Evolutionary conservation across 2,329 filamentous ascomycete genomes (phyloP).

Genomic region (Penicillium paneum): DNA sequence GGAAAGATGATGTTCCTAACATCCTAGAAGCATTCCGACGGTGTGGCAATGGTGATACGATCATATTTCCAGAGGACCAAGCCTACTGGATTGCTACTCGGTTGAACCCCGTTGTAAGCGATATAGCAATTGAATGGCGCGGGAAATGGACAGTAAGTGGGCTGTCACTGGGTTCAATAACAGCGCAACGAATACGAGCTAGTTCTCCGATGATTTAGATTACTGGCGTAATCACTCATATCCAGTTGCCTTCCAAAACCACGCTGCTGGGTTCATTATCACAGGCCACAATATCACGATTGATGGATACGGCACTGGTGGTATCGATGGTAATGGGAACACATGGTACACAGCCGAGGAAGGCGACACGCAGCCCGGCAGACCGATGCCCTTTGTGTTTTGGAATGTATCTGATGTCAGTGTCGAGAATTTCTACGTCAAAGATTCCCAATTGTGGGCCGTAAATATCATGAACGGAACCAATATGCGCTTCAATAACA

Average conservation of each 20-base stretch:
- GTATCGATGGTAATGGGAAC: constrained; percentile 55
- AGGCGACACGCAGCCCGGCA: constrained; percentile 47
- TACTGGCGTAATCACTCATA: constrained; percentile 57
- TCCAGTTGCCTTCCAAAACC: constrained; percentile 55
- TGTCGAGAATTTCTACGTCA: constrained; percentile 53
- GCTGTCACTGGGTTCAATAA: no score
- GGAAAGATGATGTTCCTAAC: constrained; percentile 41
- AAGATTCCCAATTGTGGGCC: constrained; percentile 53
- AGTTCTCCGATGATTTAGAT: constrained; percentile 49
- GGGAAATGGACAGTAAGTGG: constrained; percentile 33
- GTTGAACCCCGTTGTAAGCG: constrained; percentile 50
- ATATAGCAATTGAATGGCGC: constrained; percentile 53
- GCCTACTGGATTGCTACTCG: constrained; percentile 52
- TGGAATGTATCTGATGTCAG: constrained; percentile 57
- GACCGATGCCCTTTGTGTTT: constrained; percentile 58
- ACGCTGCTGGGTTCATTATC: constrained; percentile 53
- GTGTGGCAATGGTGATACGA: constrained; percentile 43
- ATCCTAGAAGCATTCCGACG: constrained; percentile 42
- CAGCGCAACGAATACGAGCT: no score
- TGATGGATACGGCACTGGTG: constrained; percentile 52
- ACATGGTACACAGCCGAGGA: constrained; percentile 53
- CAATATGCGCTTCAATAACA: constrained; percentile 52
- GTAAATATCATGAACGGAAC: constrained; percentile 59
- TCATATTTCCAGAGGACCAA: constrained; percentile 51
- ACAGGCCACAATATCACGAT: constrained; percentile 52